Base-by-base conservation (phyloP, 2,329 filamentous ascomycete genomes). In the Penicillium sp. region DNA sequence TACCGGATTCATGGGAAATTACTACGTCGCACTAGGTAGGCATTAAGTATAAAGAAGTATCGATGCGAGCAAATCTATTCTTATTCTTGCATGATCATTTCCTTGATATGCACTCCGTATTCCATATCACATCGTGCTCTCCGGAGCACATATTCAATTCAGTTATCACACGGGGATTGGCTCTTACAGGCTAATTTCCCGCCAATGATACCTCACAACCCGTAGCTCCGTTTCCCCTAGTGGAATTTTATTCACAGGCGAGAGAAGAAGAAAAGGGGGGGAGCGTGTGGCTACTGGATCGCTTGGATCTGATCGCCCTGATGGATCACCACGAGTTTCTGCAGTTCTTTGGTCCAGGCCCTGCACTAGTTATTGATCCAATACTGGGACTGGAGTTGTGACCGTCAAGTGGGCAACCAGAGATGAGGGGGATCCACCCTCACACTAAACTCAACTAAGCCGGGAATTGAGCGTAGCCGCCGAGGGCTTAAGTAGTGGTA, bases 341-440 rank as follows among this genome's bases (percentile, higher is more conserved):
- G 50, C 50, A 53, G 11, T 41, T 41, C 26, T 39, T 52, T 41
- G 48, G 50, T 47, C 50, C 50, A 53, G 50, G 50, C 50, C 50
- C 43, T 53, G 43, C 50, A 45, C 50, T 52, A 52, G 50, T 45
- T 39, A 39, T 39, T 46, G 10, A 52, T 44, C 49, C 26, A 43
- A 33, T 45, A 29, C 27, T 39, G 24, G 35, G 44, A 11, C 50
- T 29, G 45, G 48, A 45, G 50, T 14, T 16, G 37, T 44, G 50
- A 33, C 89, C 72, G 88, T 93, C 39, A 98, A 84, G 70, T 98
- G 98, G 0, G 93, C 93, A 44, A 52, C n/a, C 27, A 45, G 39
- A 46, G 7, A 21, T 22, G 33, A 50, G 48, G 33, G 48, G 48
- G 48, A n/a, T 24, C 48, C 48, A 41, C 39, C n/a, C 3, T 13